Percentiles rank a stretch among this genome's conserved stretches.
Evolutionary conservation across 1,284 basidiomycete genomes (phyloP).

Genomic region (Heterobasidion occidentale): DNA sequence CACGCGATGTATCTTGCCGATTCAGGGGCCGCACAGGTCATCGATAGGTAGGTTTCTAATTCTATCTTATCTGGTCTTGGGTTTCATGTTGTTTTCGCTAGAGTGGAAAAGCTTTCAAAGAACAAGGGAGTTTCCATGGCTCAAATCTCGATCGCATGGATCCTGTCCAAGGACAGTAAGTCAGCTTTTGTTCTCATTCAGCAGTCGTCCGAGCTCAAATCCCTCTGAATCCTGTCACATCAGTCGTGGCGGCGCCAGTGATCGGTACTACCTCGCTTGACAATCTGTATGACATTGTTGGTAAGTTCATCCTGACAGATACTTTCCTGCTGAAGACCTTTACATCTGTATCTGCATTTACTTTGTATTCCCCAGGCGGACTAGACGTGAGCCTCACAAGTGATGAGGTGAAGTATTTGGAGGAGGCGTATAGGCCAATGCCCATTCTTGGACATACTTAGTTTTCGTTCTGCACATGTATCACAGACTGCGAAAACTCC

Average conservation of each 20-base stretch:
- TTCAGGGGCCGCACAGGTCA: background rate
- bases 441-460: slow-evolving; percentile 9
- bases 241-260: slow-evolving; percentile 22
- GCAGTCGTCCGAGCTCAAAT: background rate
- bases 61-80: no score
- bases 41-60: background rate
- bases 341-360: background rate
- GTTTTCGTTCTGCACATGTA: background rate
- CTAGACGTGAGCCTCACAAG: slow-evolving; percentile 26
- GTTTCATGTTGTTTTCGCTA: slow-evolving; percentile 5
- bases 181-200: background rate
- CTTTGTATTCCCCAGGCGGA: slow-evolving; percentile 7
- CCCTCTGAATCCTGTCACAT: slow-evolving; percentile 7
- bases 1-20: background rate
- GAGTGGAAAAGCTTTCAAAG: slow-evolving; percentile 28
- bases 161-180: slow-evolving; percentile 17
- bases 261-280: slow-evolving; percentile 25
- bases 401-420: slow-evolving; percentile 32
- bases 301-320: background rate
- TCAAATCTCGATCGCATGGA: slow-evolving; percentile 29
- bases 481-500: no score
- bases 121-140: slow-evolving; percentile 27
- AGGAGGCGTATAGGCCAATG: slow-evolving; percentile 13
- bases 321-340: background rate
- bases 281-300: slow-evolving; percentile 21